Base-by-base conservation (phyloP, 2,329 filamentous ascomycete genomes). In the Lasiodiplodia theobromae region DNA sequence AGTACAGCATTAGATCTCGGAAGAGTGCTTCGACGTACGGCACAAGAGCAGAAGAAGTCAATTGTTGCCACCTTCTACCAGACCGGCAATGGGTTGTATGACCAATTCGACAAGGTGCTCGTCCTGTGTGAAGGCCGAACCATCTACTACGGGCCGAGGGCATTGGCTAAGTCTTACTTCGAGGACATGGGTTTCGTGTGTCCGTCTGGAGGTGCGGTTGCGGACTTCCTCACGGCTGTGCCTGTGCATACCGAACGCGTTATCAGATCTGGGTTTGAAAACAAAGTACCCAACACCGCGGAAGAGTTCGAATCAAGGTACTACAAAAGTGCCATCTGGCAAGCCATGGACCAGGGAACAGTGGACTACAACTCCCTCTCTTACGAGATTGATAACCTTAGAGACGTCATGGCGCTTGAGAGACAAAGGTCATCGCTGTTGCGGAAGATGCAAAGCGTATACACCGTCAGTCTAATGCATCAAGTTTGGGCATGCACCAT, bases 111-210 rank as follows among this genome's bases (percentile, higher is more conserved):
- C 79, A 94, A 94, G 76, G 88, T 87, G 0, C 84, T 89, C 0
- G 89, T 95, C 0, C 81, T 94, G 0, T 93, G 94, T 73, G 90
- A 94, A 74, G 92, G 92, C 0, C 86, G 89, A 0, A 87, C 94
- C 74, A 94, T 94, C 70, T 95, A 88, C 80, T 94, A 90, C 71
- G 92, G 92, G 0, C 86, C 87, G 0, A 86, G 88, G 0, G 76
- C 73, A 5, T 77, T 82, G 2, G 92, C 91, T 0, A 89, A 86
- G 73, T 76, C 76, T 0, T 94, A 88, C 77, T 93, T 94, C 69
- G 86, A 89, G 72, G 80, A 85, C 12, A 87, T 91, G 78, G 92
- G 92, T 51, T 94, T 88, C 84, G 76, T 85, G 38, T 92, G 90
- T 72, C 89, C 89, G 0, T 77, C 84, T 2, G 12, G 14, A 25